Base-by-base conservation (phyloP, 164 flowering plant genomes). In the Chloranthus sessilifolius region DNA sequence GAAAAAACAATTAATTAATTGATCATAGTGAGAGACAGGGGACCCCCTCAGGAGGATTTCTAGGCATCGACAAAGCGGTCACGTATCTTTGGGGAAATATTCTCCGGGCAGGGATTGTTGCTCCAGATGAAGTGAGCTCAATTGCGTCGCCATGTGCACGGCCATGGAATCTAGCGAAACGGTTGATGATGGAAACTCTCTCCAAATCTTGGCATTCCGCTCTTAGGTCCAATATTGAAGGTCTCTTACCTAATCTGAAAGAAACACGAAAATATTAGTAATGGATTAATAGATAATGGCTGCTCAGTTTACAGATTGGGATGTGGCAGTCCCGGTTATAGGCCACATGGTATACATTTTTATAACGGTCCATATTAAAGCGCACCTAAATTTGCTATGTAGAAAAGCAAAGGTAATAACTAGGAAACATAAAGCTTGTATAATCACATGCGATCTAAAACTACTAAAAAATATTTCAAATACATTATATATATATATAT, bases 81-180 rank as follows among this genome's bases (percentile, higher is more conserved):
- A 72, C 73, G 48, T 77, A 79, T 75, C 77, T 68, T 59, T 77
- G 80, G 19, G 62, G 80, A 14, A 27, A 43, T n/a, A 62, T 15
- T 35, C 23, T 50, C 25, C 22, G 40, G 21, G 72, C 47, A 36
- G 60, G 4, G 30, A 45, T 75, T 8, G 60, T 40, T 39, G 61
- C 73, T 25, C 74, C 79, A 38, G 56, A 33, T 2, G 54, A 26
- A 12, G 77, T 53, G 38, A 55, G 31, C 25, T 54, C 79, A 1
- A 57, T 42, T 30, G 50, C 36, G 36, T 50, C 67, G 1, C 55
- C 51, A 35, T 61, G 78, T 10, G 46, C 60, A 31, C 73, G 53
- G 22, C 64, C 50, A 52, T 77, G 83, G 54, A 82, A 77, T 65
- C 54, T 80, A 29, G 86, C 88, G 59, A 82, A 79, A 28, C 88